A percentile compares a stretch with the other conserved stretches of the same genome.
These are phyloP conservation scores for Cylindrotheca fusiformis DNA, from an alignment of 108 stramenopile genomes.

Conservation along the genomic window DNA sequence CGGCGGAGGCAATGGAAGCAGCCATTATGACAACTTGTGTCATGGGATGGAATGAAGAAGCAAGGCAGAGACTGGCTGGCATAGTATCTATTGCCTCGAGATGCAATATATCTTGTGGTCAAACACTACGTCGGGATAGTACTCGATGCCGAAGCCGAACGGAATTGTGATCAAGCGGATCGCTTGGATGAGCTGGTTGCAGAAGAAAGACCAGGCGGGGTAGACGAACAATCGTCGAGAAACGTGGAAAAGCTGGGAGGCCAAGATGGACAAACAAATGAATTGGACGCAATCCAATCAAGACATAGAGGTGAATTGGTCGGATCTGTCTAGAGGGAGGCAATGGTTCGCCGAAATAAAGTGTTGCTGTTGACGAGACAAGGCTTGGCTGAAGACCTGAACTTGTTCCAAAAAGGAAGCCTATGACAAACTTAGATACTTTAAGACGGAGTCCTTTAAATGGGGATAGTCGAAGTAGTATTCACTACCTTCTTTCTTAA, in stretches of 20 bases:
- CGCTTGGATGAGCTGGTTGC: slow-evolving; percentile 71
- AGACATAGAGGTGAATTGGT: slow-evolving; percentile 59
- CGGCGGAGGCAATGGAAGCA: slow-evolving; percentile 50
- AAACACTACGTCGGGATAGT: slow-evolving; percentile 59
- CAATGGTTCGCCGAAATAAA: too few species aligned
- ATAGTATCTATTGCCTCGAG: slow-evolving; percentile 25
- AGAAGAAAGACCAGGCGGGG: slow-evolving; percentile 83
- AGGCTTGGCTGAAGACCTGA: too few species aligned
- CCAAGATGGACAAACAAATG: slow-evolving; percentile 44
- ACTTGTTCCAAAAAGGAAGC: too few species aligned
- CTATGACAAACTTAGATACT: too few species aligned
- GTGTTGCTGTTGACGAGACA: too few species aligned
- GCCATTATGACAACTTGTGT: slow-evolving; percentile 67
- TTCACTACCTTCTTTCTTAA: too few species aligned
- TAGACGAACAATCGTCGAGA: slow-evolving; percentile 73
- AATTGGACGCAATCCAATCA: slow-evolving; percentile 61
- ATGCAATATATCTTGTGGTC: slow-evolving; percentile 48
- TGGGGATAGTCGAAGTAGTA: too few species aligned
- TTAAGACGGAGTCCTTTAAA: too few species aligned
- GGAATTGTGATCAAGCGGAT: slow-evolving; percentile 33
- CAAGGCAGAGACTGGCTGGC: slow-evolving; percentile 66
- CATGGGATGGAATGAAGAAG: slow-evolving; percentile 73
- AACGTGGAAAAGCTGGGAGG: slow-evolving; percentile 61
- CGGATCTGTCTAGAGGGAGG: slow-evolving; percentile 49
- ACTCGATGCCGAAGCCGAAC: slow-evolving; percentile 62